Percentiles rank a stretch among this genome's conserved stretches.
These are phyloP conservation scores for Rosa persica DNA, from an alignment of 306 rosid genomes.

Conservation along the genomic window DNA sequence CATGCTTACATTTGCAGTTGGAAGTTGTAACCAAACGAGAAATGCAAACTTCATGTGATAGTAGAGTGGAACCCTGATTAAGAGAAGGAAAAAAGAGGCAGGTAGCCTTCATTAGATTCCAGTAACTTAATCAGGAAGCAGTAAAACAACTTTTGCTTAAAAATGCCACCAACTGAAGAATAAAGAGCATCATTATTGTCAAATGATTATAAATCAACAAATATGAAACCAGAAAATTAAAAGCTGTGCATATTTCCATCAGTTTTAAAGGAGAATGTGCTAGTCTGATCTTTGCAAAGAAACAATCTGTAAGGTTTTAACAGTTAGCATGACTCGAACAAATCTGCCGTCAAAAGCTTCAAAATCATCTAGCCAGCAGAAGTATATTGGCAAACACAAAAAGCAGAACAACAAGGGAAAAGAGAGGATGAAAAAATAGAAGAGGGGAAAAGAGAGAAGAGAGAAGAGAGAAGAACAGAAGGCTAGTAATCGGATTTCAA, in stretches of 20 bases:
- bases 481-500: background rate
- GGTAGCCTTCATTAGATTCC: conserved; percentile 27
- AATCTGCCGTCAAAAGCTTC: background rate
- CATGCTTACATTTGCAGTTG: conserved; percentile 47
- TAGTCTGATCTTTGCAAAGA: background rate
- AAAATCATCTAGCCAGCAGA: background rate
- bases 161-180: background rate
- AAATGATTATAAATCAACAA: background rate
- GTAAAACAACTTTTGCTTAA: background rate
- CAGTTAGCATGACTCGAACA: background rate
- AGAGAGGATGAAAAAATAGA: background rate
- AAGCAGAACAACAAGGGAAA: background rate
- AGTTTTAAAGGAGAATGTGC: background rate
- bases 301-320: background rate
- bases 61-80: conserved; percentile 58
- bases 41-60: conserved; percentile 59
- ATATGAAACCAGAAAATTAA: background rate
- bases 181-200: background rate
- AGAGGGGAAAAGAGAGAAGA: background rate
- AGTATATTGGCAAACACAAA: background rate
- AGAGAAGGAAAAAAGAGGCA: background rate
- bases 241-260: background rate
- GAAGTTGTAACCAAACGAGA: conserved; percentile 69
- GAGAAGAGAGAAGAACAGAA: background rate
- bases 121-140: conserved; percentile 14